Conservation (phyloP, 2,329 filamentous ascomycete species). For the Colletotrichum tropicale region DNA sequence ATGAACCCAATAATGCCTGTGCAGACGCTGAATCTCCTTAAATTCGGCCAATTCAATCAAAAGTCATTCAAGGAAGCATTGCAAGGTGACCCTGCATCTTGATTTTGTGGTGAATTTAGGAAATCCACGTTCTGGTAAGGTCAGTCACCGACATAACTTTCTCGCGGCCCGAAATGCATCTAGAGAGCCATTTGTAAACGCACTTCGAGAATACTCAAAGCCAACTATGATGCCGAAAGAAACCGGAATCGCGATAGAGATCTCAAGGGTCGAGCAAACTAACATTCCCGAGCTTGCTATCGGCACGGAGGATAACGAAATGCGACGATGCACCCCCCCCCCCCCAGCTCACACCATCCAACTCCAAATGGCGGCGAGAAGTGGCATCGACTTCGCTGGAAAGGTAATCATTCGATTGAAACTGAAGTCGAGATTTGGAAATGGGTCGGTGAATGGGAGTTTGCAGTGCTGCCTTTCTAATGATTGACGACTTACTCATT, state of each 20-base stretch:
- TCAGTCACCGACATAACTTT: background rate
- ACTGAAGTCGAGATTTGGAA: background rate
- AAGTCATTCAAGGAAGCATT: background rate
- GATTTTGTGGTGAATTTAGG: background rate
- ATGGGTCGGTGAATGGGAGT: too few relatives aligned
- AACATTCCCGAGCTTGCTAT: fast-evolving
- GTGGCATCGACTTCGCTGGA: background rate
- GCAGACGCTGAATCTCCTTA: fast-evolving
- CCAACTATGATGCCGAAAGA: background rate
- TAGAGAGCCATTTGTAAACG: background rate
- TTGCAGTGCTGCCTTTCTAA: fast-evolving
- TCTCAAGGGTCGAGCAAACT: background rate
- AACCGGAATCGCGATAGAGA: background rate
- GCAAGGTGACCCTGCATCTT: fast-evolving
- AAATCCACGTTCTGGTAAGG: background rate
- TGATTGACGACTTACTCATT: background rate
- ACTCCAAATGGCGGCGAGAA: background rate
- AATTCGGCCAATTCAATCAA: too few relatives aligned
- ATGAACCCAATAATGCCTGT: too few relatives aligned
- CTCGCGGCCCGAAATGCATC: background rate
- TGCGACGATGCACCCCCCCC: too few relatives aligned
- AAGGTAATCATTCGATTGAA: background rate
- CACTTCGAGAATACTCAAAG: too few relatives aligned
- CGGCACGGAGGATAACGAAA: background rate
- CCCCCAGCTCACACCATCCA: background rate